Base-by-base conservation (phyloP, 2,329 filamentous ascomycete genomes). In the Anthostomella pinea region DNA sequence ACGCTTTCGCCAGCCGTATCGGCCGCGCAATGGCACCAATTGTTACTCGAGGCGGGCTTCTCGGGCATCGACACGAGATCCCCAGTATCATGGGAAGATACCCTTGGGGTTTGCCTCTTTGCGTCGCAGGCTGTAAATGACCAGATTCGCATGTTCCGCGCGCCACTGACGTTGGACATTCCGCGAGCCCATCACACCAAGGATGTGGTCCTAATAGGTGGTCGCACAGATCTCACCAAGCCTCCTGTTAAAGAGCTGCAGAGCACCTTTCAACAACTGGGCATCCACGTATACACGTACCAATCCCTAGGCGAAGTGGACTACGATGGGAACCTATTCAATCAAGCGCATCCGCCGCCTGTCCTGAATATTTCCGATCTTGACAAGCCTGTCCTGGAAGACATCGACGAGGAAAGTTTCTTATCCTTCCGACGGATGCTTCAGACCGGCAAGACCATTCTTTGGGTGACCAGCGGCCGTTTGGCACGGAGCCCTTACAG, bases 401-500 rank as follows among this genome's bases (percentile, higher is more conserved):
- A 37, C 15, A 33, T 41, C 8, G 29, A 30, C 13, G 19, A 10
- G n/a, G 15, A 23, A 11, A 14, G n/a, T 8, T 38, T 38, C 10
- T 6, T 6, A 6, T 6, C 9, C 9, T 19, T 41, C 16, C 21
- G 27, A 17, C 19, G 3, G 6, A 13, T 46, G 10, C 30, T 46
- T 7, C 11, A 30, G n/a, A 28, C 32, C 2, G 39, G 18, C 3
- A 39, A 38, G 19, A 43, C 32, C 3, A 8, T 49, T 8, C 28
- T 49, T 2, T 49, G 44, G 46, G 16, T 47, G 2, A 49, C 44
- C 2, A 41, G 26, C n/a, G 41, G 44, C 5, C 33, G 39, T 4
- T 19, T 33, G 5, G 39, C 13, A 13, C 18, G 31, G 5, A 22
- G 39, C 2, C 39, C 39, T 3, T 38, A 33, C 23, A 18, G 28